A percentile compares a stretch with the other conserved stretches of the same genome.
phyloP scores from a whole-genome alignment of 768 basidiomycete genomes.

The Boletellus emodensis region DNA sequence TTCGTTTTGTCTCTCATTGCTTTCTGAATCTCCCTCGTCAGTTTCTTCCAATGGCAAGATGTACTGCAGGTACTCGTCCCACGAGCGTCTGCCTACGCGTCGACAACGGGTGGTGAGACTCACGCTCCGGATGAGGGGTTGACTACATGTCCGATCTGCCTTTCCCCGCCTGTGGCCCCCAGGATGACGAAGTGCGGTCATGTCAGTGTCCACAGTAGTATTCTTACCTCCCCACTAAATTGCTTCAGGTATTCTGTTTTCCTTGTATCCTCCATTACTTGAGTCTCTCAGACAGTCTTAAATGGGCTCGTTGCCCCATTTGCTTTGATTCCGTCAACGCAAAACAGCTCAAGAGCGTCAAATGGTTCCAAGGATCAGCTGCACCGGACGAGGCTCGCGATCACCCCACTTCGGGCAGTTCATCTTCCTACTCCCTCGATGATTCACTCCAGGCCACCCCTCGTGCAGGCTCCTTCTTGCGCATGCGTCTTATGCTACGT shows the following conservation, averaged over 20 bases:
- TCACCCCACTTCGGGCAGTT: slow-evolving; percentile 27
- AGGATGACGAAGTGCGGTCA: slow-evolving; percentile 98
- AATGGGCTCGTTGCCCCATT: slow-evolving; percentile 93
- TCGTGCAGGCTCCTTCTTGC: slow-evolving; percentile 55
- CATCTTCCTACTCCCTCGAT: slow-evolving; percentile 45
- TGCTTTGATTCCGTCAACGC: slow-evolving; percentile 93
- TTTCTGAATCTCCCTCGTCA: slow-evolving; percentile 28
- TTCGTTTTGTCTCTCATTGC: neutral
- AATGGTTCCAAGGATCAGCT: slow-evolving; percentile 68
- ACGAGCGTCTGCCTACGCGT: slow-evolving; percentile 69
- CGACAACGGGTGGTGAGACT: slow-evolving; percentile 49
- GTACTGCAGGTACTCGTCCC: slow-evolving; percentile 94
- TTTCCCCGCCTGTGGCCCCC: slow-evolving; percentile 84
- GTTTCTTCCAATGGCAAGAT: slow-evolving; percentile 95
- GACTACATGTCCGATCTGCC: slow-evolving; percentile 89
- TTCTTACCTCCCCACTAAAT: slow-evolving; percentile 14
- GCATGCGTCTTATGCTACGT: slow-evolving; percentile 87
- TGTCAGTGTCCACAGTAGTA: slow-evolving; percentile 49
- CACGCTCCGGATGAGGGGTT: slow-evolving; percentile 52
- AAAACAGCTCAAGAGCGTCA: slow-evolving; percentile 87
- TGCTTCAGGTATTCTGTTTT: slow-evolving; percentile 80
- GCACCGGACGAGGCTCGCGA: slow-evolving; percentile 30
- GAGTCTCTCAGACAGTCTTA: slow-evolving; percentile 71
- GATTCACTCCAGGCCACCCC: slow-evolving; percentile 38
- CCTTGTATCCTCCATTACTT: slow-evolving; percentile 92